A percentile compares a stretch with the other conserved stretches of the same genome.
Conservation (phyloP, 371 early-diverging fungal species). For the Mycotypha africana region DNA sequence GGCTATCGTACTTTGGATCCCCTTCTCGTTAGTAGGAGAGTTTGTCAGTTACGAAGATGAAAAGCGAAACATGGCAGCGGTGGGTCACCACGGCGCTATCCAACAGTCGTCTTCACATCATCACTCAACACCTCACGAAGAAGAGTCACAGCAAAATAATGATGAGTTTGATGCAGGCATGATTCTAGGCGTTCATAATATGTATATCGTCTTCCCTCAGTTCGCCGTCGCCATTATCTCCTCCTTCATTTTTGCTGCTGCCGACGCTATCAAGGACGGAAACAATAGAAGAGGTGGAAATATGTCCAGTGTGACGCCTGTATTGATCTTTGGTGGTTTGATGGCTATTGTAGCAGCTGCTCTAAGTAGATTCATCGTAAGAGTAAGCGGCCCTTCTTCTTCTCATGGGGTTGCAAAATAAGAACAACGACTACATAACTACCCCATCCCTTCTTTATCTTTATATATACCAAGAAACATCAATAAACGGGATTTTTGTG, state of each 20-base stretch:
- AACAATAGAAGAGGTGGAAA: background rate
- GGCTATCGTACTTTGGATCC: constrained; percentile 73
- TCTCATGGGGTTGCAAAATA: no score
- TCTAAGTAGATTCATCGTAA: constrained; percentile 40
- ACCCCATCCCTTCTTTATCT: background rate
- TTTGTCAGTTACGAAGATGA: constrained; percentile 45
- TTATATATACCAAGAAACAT: no score
- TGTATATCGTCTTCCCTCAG: constrained; percentile 82
- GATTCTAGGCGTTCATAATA: constrained; percentile 78
- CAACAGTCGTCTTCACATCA: background rate
- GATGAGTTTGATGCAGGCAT: constrained; percentile 61
- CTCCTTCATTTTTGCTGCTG: constrained; percentile 45
- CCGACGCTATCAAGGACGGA: constrained; percentile 24
- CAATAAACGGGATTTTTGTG: no score
- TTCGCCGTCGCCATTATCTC: constrained; percentile 57
- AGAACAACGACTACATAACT: no score
- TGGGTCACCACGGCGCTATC: no score
- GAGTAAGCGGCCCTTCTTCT: constrained; percentile 14
- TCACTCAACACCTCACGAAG: background rate
- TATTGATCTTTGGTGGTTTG: constrained; percentile 59
- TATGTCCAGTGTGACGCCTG: constrained; percentile 45
- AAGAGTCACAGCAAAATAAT: constrained; percentile 18
- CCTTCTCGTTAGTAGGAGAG: constrained; percentile 72
- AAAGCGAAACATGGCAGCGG: constrained; percentile 5
- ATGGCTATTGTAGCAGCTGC: constrained; percentile 58